These are phyloP conservation scores for Ascochyta pisi DNA, from an alignment of 2,329 filamentous ascomycete genomes.

Conservation along the genomic window DNA sequence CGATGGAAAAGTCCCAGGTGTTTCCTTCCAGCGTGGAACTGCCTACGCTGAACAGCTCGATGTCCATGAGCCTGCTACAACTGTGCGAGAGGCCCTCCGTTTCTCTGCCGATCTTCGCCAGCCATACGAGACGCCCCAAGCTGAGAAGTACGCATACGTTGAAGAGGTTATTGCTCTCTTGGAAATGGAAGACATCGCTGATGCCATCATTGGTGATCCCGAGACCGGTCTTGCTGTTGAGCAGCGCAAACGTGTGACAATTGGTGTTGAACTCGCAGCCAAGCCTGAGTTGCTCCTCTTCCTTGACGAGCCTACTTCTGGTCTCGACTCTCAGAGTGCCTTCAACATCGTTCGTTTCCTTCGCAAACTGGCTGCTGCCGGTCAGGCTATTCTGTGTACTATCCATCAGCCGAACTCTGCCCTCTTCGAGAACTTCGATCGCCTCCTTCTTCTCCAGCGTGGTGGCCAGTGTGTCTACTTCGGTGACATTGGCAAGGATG, in stretches of 20 bases:
- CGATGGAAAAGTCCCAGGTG: slow-evolving; percentile 64
- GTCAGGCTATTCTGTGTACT: slow-evolving; percentile 87
- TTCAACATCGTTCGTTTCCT: slow-evolving; percentile 81
- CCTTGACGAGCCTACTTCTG: slow-evolving; percentile 79
- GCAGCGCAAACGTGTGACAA: slow-evolving; percentile 70
- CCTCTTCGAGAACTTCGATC: slow-evolving; percentile 87
- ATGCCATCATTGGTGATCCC: slow-evolving; percentile 69
- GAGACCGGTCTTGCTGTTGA: slow-evolving; percentile 69
- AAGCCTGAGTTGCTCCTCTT: slow-evolving; percentile 78
- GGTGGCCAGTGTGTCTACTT: slow-evolving; percentile 87
- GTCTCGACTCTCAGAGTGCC: slow-evolving; percentile 74
- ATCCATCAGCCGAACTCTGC: slow-evolving; percentile 90
- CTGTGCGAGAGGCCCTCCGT: slow-evolving; percentile 70
- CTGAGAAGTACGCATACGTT: slow-evolving; percentile 70
- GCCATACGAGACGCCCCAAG: slow-evolving; percentile 62
- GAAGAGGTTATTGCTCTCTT: slow-evolving; percentile 70
- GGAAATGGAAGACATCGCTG: slow-evolving; percentile 70
- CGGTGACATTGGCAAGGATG: slow-evolving; percentile 80
- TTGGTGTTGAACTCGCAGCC: slow-evolving; percentile 66
- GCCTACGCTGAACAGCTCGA: slow-evolving; percentile 72
- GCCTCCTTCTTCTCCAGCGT: slow-evolving; percentile 76
- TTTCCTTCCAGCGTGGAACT: slow-evolving; percentile 68
- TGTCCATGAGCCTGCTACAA: slow-evolving; percentile 67
- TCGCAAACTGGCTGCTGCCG: slow-evolving; percentile 77
- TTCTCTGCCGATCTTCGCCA: slow-evolving; percentile 71